phyloP scores from a whole-genome alignment of 768 basidiomycete genomes.

The Tylopilus rubrobrunneus region DNA sequence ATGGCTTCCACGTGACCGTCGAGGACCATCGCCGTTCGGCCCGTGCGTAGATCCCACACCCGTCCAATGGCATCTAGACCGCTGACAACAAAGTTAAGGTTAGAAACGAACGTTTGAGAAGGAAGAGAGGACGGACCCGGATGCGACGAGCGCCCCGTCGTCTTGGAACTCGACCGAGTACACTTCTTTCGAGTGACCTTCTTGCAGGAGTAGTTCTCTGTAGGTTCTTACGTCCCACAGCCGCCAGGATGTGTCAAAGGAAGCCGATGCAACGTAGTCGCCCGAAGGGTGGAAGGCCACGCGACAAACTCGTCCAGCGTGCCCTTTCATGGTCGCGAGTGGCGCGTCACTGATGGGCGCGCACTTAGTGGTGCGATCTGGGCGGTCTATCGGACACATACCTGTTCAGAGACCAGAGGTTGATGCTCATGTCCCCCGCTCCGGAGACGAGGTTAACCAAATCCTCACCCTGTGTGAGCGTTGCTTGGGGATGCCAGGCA shows the following conservation, averaged over 20 bases:
- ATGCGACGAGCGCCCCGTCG: slow-evolving; percentile 89
- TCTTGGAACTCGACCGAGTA: slow-evolving; percentile 95
- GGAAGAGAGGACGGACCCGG: slow-evolving; percentile 59
- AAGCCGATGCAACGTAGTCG: slow-evolving; percentile 88
- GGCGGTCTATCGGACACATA: slow-evolving; percentile 29
- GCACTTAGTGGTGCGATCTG: slow-evolving; percentile 3
- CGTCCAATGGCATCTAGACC: slow-evolving; percentile 96
- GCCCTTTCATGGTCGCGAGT: slow-evolving; percentile 82
- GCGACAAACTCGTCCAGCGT: slow-evolving; percentile 86
- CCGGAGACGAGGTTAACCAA: slow-evolving; percentile 86
- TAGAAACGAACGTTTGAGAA: neutral
- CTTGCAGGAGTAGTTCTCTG: slow-evolving; percentile 84
- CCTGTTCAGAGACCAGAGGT: slow-evolving; percentile 89
- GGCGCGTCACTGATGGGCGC: slow-evolving; percentile 65
- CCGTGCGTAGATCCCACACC: slow-evolving; percentile 95
- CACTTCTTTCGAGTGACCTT: slow-evolving; percentile 96
- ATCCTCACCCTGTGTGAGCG: slow-evolving; percentile 59
- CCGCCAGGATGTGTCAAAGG: slow-evolving; percentile 97
- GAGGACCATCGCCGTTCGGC: slow-evolving; percentile 94
- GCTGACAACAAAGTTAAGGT: slow-evolving; percentile 37
- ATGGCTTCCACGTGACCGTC: slow-evolving; percentile 96
- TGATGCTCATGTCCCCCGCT: slow-evolving; percentile 80
- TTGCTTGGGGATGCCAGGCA: slow-evolving; percentile 96
- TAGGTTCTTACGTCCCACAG: slow-evolving; percentile 88
- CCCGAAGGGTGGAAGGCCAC: slow-evolving; percentile 98